Evolutionary conservation across 176 grass and related monocot genomes (phyloP), one percentile per base, ranked within the genome.

Genomic region (Carex parvula): DNA sequence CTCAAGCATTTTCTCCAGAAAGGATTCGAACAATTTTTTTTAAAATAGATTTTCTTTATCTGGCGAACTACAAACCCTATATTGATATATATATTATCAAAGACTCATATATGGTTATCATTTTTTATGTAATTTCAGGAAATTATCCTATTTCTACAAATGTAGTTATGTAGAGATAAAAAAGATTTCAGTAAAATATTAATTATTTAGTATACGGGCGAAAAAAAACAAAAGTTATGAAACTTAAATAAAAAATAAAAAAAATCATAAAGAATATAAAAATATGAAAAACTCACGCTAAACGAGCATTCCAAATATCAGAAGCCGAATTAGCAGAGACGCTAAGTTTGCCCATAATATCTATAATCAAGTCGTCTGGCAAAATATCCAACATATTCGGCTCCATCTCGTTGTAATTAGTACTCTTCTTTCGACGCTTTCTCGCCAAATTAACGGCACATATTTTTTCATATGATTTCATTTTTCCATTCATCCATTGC

Each of bases 321-420:
- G 87, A 83, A 1, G 91, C 91, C 2, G 86, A 76, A 3, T 70
- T 52, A 12, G 95, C 84, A 6, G 92, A 86, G 22, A 84, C 85
- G 42, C 90, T 86, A 66, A 98, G 84, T 86, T 87, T 94, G 80
- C 70, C 29, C 9, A 98, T 73, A 61, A 98, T 83, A 1, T 57
- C 84, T 13, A 98, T 55, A 16, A 98, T 71, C n/a, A 98, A 70
- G 77, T 98, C 95, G 0, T 94, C 92, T 0, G 95, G 95, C 1
- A 98, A 90, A 4, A 8, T 60, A 16, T 94, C 89, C 1, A 98
- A 70, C 20, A 73, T 90, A 30, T 98, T 88, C 1, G 22, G 67
- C 0, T 86, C 84, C 0, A 18, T 15, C 3, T 46, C 83, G 2
- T 85, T 14, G 85, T 2, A 62, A 5, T 6, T 5, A 39, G 37